Conservation (phyloP, 2,329 filamentous ascomycete species). For the Exophiala sp. region DNA sequence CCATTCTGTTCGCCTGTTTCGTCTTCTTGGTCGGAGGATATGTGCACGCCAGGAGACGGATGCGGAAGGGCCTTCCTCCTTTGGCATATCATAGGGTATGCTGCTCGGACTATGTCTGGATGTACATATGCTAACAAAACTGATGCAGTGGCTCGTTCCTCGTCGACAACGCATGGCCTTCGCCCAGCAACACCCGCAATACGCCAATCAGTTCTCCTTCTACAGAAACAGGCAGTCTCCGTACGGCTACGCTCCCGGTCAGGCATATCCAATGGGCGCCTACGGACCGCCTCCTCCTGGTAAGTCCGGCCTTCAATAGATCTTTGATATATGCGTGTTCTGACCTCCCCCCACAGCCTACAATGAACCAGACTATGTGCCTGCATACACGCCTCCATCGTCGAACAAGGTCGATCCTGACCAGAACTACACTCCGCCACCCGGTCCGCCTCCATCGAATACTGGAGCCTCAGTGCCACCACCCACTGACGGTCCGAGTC, state of each 20-base stretch:
- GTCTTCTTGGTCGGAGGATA: constrained; percentile 63
- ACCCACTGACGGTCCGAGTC: constrained; percentile 7
- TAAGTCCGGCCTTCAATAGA: constrained; percentile 5
- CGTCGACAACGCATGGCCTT: constrained; percentile 32
- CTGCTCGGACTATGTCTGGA: background rate
- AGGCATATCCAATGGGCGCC: constrained; percentile 27
- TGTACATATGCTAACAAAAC: background rate
- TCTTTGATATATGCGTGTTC: background rate
- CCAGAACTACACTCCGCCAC: constrained; percentile 24
- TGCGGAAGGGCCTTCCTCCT: constrained; percentile 60
- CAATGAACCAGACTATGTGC: constrained; percentile 25
- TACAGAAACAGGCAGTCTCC: constrained; percentile 30
- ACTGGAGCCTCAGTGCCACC: background rate
- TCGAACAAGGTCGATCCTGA: constrained; percentile 30
- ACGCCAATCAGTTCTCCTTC: constrained; percentile 33
- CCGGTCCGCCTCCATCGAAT: constrained; percentile 10
- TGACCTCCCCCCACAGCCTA: constrained; percentile 15
- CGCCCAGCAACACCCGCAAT: constrained; percentile 25
- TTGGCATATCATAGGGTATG: constrained; percentile 64
- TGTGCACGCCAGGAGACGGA: constrained; percentile 61
- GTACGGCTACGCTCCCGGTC: constrained; percentile 16
- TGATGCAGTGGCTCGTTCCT: constrained; percentile 39
- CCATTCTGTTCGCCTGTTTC: constrained; percentile 54
- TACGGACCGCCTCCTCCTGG: constrained; percentile 29
- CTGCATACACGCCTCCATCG: constrained; percentile 28